These are phyloP conservation scores for Hibiscus mutabilis DNA, from an alignment of 345 rosid species.

Conservation along the genomic window DNA sequence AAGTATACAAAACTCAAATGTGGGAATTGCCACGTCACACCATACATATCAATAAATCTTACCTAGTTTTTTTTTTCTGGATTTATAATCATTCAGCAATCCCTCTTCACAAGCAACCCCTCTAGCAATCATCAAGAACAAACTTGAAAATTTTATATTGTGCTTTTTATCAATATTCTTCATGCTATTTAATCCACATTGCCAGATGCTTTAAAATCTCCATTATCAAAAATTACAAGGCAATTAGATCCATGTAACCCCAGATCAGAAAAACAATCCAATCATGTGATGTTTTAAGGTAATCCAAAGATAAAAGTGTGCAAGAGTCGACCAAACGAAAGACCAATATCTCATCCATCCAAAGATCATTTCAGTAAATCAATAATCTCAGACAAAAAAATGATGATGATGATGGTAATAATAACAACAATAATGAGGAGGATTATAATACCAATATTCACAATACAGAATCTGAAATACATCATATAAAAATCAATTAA, in stretches of 20 bases:
- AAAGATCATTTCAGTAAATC: not conserved
- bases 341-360: not conserved
- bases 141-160: too few relatives aligned
- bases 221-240: not conserved
- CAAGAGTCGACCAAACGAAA: too few relatives aligned
- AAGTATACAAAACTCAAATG: not conserved
- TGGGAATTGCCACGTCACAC: too few relatives aligned
- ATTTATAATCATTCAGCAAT: too few relatives aligned
- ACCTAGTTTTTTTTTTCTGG: too few relatives aligned
- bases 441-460: not conserved
- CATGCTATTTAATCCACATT: not conserved
- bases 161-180: not conserved
- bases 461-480: not conserved
- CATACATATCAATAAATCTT: too few relatives aligned
- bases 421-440: not conserved
- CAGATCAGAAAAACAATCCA: not conserved
- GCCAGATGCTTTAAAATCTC: not conserved
- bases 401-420: too few relatives aligned
- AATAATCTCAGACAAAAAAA: too few relatives aligned
- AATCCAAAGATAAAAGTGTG: too few relatives aligned
- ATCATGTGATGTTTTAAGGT: too few relatives aligned
- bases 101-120: too few relatives aligned
- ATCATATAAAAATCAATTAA: not conserved
- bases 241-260: not conserved
- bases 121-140: too few relatives aligned